Evolutionary conservation across 768 basidiomycete genomes (phyloP).

Genomic region (Mycena latifolia): DNA sequence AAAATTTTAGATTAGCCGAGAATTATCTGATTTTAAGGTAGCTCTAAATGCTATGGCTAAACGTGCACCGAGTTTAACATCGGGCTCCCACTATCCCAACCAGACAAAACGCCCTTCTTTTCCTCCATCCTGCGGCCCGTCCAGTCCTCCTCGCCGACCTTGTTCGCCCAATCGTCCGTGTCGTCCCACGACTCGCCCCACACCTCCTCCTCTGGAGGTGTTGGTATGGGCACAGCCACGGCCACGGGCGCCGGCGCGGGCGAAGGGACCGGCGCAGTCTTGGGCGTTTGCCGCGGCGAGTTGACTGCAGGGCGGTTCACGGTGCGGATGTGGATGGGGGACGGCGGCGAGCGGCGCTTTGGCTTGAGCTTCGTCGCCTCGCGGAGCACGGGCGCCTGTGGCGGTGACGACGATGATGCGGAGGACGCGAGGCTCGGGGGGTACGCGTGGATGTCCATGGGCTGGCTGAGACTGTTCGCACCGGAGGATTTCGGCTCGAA

Average conservation of each 20-base stretch:
- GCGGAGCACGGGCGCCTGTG: constrained; percentile 40
- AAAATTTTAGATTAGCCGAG: neutral
- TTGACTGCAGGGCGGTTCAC: constrained; percentile 50
- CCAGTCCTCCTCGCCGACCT: constrained; percentile 62
- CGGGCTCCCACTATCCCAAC: constrained; percentile 39
- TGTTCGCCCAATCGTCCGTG: constrained; percentile 64
- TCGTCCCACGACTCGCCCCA: constrained; percentile 70
- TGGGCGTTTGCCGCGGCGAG: constrained; percentile 40
- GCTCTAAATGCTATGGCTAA: constrained; percentile 8
- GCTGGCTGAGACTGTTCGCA: constrained; percentile 48
- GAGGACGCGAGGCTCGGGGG: constrained; percentile 67
- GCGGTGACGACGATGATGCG: constrained; percentile 47
- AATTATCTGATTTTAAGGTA: constrained; percentile 19
- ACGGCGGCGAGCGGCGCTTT: constrained; percentile 55
- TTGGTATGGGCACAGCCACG: constrained; percentile 32
- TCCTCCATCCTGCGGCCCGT: constrained; percentile 54
- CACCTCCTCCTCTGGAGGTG: constrained; percentile 41
- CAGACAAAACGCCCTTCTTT: constrained; percentile 48
- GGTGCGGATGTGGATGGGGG: constrained; percentile 54
- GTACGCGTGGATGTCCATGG: constrained; percentile 65
- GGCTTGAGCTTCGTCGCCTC: constrained; percentile 50
- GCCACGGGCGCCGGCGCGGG: constrained; percentile 38
- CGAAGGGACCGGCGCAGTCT: constrained; percentile 28
- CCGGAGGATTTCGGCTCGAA: constrained; percentile 57
- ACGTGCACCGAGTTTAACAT: constrained; percentile 28